Evolutionary conservation across 2,329 filamentous ascomycete species (phyloP), one percentile per base, ranked within the genome.

Genomic region (Ilyonectria destructans): DNA sequence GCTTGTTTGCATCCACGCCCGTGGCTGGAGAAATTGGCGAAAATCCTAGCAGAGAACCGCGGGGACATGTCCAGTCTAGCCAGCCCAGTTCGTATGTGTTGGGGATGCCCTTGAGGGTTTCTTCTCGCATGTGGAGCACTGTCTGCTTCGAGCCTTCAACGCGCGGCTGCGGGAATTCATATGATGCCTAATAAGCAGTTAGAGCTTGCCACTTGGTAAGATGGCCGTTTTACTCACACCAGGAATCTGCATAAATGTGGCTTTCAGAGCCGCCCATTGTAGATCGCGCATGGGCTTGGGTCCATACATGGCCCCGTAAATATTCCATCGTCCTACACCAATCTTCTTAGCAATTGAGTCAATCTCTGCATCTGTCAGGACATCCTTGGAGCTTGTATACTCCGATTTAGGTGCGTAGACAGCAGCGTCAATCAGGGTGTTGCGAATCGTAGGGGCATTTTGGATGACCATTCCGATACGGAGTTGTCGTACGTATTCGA

Each of bases 301-400:
- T 17, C 58, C 58, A 31, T 61, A 61, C 48, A 61, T 52, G 33
- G 58, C 58, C 17, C 58, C 58, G 48, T 61, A 61, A 17, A 62
- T 55, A 33, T 62, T 62, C 59, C 59, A 62, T 6, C 37, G 49
- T 17, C 23, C 59, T 3, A 64, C 59, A 6, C 63, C 59, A n/a
- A 64, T 63, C 55, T 58, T 58, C 54, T 58, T 63, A 6, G 59
- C 65, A 15, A 67, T 67, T 9, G n/a, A 35, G 10, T 67, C 65
- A 6, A 67, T n/a, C 19, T 55, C 55, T 12, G 40, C 23, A 21
- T 37, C 46, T 4, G 55, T 10, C 5, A 64, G 49, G 2, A 40
- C 55, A 33, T 55, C 10, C 33, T 64, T 19, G 7, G 43, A 46
- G 31, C 7, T 40, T 3, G 65, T 67, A 29, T 62, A 64, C 8